Evolutionary conservation across 73 alveolate species (phyloP), one percentile per base, ranked within the genome.

Genomic region (Tetrahymena thermophila): DNA sequence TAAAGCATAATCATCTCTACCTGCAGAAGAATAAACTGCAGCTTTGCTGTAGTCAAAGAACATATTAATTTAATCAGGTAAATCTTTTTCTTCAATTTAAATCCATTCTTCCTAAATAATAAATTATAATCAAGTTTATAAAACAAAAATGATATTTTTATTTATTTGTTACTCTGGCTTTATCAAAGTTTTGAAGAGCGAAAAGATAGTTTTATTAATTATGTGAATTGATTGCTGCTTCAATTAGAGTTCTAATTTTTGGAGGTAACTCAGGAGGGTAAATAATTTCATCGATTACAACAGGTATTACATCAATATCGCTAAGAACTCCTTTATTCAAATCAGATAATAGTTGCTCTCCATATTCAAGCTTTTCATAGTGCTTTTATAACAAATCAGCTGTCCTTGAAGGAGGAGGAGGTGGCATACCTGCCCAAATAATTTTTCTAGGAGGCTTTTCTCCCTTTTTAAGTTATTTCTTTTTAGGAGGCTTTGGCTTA

Each of bases 1-100:
- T 43, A 99, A 96, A 13, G 99, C 99, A 35, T 97, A 96, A 84
- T 98, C 99, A 96, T 99, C 99, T 97, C 97, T 98, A 37, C 99
- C 99, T 94, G 99, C 97, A 85, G 98, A 97, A 94, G 98, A 99
- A 96, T 98, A 99, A 34, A 98, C 98, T 28, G 99, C 94, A 13
- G 99, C 99, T 94, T 97, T 96, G 14, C 98, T 94, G 85, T 98
- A 96, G 83, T 97, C 99, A 94, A 98, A 99, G 97, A 98, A 99
- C 38, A 99, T 95, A 40, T 98, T 98, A 28, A 98, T 94, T 93
- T 98, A 98, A 37, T 98, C 98, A 31, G 94, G 58, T 31, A 94
- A 40, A 35, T 96, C 98, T 34, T 94, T 56, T 25, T 94, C 96
- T 34, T 40, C 94, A 35, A 34, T 31, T 40, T 58, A 15, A n/a